Conservation (phyloP, 2,329 filamentous ascomycete genomes). For the Ophiognomonia clavigignenti-juglandacearum region DNA sequence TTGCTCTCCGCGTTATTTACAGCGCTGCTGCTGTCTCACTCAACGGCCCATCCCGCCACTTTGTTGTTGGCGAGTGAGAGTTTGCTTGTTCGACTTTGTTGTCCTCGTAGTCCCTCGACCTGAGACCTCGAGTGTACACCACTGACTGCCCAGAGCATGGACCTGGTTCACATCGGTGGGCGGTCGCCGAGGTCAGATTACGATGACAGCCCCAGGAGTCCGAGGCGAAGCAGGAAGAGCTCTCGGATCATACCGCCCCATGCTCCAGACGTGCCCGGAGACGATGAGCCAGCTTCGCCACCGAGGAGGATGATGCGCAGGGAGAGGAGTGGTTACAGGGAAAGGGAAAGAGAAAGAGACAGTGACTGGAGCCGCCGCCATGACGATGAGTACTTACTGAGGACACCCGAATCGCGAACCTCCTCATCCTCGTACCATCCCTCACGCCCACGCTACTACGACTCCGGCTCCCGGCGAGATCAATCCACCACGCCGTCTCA, state of each 20-base stretch:
- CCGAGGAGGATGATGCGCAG: conserved; percentile 24
- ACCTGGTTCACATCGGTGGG: conserved; percentile 8
- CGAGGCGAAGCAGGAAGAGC: conserved; percentile 21
- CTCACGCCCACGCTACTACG: conserved; percentile 8
- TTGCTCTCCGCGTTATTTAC: too few relatives aligned
- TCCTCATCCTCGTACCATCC: conserved; percentile 13
- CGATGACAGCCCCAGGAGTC: conserved; percentile 22
- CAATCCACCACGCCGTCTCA: conserved; percentile 16
- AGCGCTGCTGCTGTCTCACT: too few relatives aligned
- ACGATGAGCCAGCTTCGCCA: conserved; percentile 22
- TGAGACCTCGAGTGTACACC: not conserved
- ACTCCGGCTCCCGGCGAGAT: conserved; percentile 4
- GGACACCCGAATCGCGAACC: conserved; percentile 13
- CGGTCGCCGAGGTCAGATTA: conserved; percentile 28
- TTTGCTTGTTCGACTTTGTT: not conserved
- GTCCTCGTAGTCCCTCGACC: not conserved
- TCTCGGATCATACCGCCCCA: conserved; percentile 19
- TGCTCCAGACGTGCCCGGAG: conserved; percentile 24
- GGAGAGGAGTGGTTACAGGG: conserved; percentile 23
- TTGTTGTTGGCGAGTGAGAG: too few relatives aligned
- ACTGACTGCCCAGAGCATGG: not conserved
- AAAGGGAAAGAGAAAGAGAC: not conserved
- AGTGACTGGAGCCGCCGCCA: conserved; percentile 6
- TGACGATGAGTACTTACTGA: conserved; percentile 13
- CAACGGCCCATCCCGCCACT: too few relatives aligned